These are phyloP conservation scores for Trametes elegans DNA, from an alignment of 768 basidiomycete species.

Conservation along the genomic window DNA sequence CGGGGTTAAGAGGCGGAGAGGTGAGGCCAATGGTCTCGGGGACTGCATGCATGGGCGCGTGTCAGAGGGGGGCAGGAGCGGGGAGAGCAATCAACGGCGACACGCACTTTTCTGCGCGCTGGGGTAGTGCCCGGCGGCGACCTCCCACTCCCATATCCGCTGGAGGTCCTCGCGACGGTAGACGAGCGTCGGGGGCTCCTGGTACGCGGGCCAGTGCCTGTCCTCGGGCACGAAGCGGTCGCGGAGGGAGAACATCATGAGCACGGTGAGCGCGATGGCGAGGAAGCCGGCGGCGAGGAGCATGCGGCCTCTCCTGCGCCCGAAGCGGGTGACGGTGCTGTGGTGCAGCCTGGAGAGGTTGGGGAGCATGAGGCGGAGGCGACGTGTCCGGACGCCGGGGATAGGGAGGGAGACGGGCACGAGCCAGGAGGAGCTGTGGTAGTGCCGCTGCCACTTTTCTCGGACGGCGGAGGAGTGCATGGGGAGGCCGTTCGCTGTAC, in stretches of 20 bases:
- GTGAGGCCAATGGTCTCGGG: constrained; percentile 66
- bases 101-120: constrained; percentile 72
- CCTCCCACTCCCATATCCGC: constrained; percentile 95
- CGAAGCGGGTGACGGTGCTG: constrained; percentile 53
- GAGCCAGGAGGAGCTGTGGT: constrained; percentile 51
- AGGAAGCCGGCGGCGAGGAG: constrained; percentile 49
- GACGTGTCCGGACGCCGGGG: constrained; percentile 55
- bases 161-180: constrained; percentile 78
- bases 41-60: constrained; percentile 52
- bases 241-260: constrained; percentile 47
- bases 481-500: constrained; percentile 43
- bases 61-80: constrained; percentile 12
- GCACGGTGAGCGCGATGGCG: constrained; percentile 46
- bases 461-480: constrained; percentile 56
- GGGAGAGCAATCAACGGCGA: neutral
- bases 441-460: constrained; percentile 59
- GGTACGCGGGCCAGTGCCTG: constrained; percentile 56
- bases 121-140: constrained; percentile 91
- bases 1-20: constrained; percentile 63
- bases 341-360: constrained; percentile 63
- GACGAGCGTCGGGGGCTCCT: constrained; percentile 69
- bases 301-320: constrained; percentile 54
- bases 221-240: constrained; percentile 60
- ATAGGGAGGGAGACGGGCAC: constrained; percentile 57
- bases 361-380: constrained; percentile 55